phyloP scores from a whole-genome alignment of 192 early-diverging fungal species.

The Linnemannia schmuckeri region DNA sequence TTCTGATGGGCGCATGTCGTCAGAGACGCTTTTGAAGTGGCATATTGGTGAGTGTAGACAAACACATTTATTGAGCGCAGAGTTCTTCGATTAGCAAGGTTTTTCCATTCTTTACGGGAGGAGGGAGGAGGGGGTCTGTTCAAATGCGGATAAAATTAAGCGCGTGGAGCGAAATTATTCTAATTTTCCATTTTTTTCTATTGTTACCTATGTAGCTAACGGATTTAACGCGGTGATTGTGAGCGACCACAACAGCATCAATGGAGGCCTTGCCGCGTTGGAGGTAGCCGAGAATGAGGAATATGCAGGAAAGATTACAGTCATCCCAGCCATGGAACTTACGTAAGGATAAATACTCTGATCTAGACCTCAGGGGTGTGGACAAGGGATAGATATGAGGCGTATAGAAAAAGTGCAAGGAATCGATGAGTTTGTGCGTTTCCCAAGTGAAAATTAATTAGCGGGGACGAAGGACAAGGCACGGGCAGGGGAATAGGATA shows the following conservation, averaged over 20 bases:
- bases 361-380: background rate
- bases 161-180: background rate
- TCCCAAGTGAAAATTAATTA: no score
- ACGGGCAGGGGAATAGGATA: background rate
- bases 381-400: background rate
- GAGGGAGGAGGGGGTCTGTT: background rate
- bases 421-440: background rate
- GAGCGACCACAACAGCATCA: constrained; percentile 78
- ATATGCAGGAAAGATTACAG: constrained; percentile 65
- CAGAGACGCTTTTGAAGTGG: constrained; percentile 71
- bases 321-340: constrained; percentile 80
- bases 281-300: constrained; percentile 61
- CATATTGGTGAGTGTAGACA: constrained; percentile 61
- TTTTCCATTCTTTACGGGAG: background rate
- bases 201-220: constrained; percentile 58
- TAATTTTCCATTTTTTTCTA: background rate
- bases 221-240: constrained; percentile 79
- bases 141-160: background rate
- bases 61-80: background rate
- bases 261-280: constrained; percentile 72
- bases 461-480: no score
- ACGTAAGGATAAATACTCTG: constrained; percentile 44
- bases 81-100: background rate
- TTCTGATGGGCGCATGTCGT: constrained; percentile 72
- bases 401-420: background rate